Evolutionary conservation across 2,329 filamentous ascomycete species (phyloP), one percentile per base, ranked within the genome.

Genomic region (Sclerotinia nivalis): DNA sequence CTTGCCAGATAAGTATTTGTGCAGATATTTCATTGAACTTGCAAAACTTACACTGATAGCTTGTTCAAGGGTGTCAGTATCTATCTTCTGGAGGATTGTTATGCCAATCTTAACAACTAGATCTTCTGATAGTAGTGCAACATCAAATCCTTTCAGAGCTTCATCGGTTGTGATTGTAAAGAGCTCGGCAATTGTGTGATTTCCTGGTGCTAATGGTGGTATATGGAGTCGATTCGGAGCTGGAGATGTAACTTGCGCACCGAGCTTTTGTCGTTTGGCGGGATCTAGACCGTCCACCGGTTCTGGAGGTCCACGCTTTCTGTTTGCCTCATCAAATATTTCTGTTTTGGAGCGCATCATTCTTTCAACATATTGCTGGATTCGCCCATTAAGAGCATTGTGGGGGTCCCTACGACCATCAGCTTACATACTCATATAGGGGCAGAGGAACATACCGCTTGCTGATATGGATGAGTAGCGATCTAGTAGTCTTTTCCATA

Each of bases 401-500:
- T 92, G 91, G 2, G 92, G 92, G 75, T 96, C 93, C 76, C 94
- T 93, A 71, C 45, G 45, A 54, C 62, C 60, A 72, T 79, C 72
- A 79, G 76, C 70, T 73, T 68, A 64, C 66, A 66, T 50, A n/a
- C 62, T 34, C 12, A 43, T 54, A 34, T 64, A 50, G 12, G 45
- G 59, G 58, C 66, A 52, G 61, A 37, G 47, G 31, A 50, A 72
- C 84, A 74, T 84, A 92, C 90, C 89, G 87, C 82, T 95, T 95
- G 74, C 91, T 84, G 67, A 97, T 83, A 80, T 97, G 94, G 67
- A 94, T 86, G 52, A 98, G 84, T 60, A 99, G 83, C 74, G 93
- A 89, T 76, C 93, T 88, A 4, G 92, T 92, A 34, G 96, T 99
- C 78, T 97, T 93, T 80, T 97, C 95, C 89, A 99, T 96, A 7